phyloP scores from a whole-genome alignment of 306 rosid genomes.

The Quercus ilex region DNA sequence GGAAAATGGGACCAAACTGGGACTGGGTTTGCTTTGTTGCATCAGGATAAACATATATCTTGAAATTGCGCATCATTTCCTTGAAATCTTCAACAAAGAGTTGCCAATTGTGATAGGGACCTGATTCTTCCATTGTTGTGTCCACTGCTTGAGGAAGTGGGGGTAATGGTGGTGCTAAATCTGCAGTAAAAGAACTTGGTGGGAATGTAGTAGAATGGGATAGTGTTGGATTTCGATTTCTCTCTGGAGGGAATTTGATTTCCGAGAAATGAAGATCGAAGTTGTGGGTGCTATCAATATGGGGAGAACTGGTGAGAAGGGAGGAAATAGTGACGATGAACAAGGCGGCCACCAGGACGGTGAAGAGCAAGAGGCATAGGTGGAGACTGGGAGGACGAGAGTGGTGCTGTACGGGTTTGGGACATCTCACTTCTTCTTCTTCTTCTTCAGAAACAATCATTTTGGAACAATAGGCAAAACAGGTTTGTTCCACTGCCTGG shows the following conservation, averaged over 20 bases:
- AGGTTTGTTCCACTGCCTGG: no score
- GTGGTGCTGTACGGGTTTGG: neutral
- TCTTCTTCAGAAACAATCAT: neutral
- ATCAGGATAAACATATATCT: constrained; percentile 26
- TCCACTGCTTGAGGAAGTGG: neutral
- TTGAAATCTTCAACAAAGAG: constrained; percentile 20
- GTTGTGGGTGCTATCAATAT: neutral
- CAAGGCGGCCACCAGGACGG: neutral
- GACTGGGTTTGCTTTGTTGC: neutral
- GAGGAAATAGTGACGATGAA: neutral
- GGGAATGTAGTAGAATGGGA: neutral
- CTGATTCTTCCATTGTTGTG: neutral
- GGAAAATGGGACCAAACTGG: constrained; percentile 15
- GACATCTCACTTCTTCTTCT: neutral
- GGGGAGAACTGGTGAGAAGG: neutral
- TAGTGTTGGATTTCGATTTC: neutral
- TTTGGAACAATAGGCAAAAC: no score
- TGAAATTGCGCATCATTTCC: constrained; percentile 20
- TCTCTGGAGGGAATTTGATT: neutral
- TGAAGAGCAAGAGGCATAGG: neutral
- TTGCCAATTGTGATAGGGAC: constrained; percentile 29
- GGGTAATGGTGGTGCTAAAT: neutral
- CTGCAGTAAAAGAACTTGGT: neutral
- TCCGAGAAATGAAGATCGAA: neutral
- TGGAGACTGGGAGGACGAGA: neutral